Percentiles rank a stretch among this genome's conserved stretches.
Evolutionary conservation across 208 protist species (phyloP).

Genomic region (Leishmania gerbilli): DNA sequence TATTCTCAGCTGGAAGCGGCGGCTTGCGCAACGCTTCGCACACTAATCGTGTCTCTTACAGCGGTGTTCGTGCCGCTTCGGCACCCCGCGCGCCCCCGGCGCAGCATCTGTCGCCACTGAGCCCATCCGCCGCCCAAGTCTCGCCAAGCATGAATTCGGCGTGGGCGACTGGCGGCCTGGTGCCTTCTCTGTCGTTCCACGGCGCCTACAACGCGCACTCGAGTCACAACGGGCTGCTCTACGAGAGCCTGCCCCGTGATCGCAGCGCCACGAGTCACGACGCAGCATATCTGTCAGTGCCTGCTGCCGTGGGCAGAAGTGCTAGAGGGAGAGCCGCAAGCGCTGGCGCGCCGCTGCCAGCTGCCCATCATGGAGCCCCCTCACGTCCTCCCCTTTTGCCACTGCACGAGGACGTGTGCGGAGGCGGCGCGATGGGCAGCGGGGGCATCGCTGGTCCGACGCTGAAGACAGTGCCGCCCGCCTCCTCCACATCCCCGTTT

Average conservation of each 20-base stretch:
- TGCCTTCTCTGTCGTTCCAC: background rate
- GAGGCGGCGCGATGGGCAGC: background rate
- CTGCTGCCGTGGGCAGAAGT: background rate
- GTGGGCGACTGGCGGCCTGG: background rate
- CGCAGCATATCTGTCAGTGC: background rate
- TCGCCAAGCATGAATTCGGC: background rate
- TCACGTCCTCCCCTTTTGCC: background rate
- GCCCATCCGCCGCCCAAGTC: background rate
- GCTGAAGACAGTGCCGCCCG: background rate
- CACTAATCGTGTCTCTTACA: background rate
- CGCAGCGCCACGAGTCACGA: background rate
- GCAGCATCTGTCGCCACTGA: background rate
- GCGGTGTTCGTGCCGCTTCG: conserved; percentile 2
- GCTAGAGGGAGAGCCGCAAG: background rate
- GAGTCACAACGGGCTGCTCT: background rate
- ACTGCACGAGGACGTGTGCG: background rate
- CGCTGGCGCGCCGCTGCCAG: background rate
- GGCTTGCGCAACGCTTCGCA: background rate
- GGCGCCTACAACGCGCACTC: background rate
- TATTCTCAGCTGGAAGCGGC: background rate
- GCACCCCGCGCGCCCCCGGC: background rate
- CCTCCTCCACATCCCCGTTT: background rate
- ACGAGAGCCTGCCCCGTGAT: conserved; percentile 4
- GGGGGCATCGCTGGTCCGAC: background rate
- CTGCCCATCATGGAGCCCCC: background rate